Percentiles rank a stretch among this genome's conserved stretches.
These are phyloP conservation scores for Selenicereus undatus DNA, from an alignment of 148 eudicot genomes.

Conservation along the genomic window DNA sequence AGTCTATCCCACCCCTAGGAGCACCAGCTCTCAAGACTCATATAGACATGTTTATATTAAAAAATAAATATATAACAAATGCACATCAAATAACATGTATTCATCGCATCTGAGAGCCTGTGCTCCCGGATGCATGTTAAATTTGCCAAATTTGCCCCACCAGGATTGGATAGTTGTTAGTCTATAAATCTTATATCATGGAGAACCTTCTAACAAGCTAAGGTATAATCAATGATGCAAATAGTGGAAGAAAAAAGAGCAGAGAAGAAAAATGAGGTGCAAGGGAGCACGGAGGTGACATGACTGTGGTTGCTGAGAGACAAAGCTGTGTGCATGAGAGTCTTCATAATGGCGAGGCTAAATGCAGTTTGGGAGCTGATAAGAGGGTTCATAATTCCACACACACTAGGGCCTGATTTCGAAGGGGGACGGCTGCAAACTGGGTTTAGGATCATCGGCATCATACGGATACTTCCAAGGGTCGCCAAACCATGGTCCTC, in stretches of 20 bases:
- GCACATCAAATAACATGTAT: too few species aligned
- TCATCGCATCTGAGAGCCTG: too few species aligned
- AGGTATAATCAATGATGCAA: conserved; percentile 1
- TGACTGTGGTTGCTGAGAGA: conserved; percentile 10
- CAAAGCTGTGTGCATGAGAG: neutral
- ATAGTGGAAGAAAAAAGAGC: conserved; percentile 16
- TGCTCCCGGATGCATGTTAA: too few species aligned
- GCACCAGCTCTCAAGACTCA: too few species aligned
- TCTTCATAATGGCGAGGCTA: conserved; percentile 15
- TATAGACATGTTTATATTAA: too few species aligned
- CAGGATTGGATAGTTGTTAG: too few species aligned
- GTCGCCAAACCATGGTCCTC: conserved; percentile 39
- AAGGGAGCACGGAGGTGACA: conserved; percentile 20
- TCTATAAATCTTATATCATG: too few species aligned
- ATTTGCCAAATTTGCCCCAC: too few species aligned
- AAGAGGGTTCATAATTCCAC: conserved; percentile 46
- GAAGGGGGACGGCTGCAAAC: conserved; percentile 38
- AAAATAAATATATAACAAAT: too few species aligned
- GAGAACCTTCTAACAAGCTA: too few species aligned
- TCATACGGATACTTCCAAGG: conserved; percentile 42
- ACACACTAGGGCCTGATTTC: conserved; percentile 42
- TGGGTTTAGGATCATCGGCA: conserved; percentile 33
- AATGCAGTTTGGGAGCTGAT: conserved; percentile 57
- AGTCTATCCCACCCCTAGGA: too few species aligned
- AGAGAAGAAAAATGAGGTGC: conserved; percentile 30